Base-by-base conservation (phyloP, 2,329 filamentous ascomycete species). In the Cladosporium colombiae region DNA sequence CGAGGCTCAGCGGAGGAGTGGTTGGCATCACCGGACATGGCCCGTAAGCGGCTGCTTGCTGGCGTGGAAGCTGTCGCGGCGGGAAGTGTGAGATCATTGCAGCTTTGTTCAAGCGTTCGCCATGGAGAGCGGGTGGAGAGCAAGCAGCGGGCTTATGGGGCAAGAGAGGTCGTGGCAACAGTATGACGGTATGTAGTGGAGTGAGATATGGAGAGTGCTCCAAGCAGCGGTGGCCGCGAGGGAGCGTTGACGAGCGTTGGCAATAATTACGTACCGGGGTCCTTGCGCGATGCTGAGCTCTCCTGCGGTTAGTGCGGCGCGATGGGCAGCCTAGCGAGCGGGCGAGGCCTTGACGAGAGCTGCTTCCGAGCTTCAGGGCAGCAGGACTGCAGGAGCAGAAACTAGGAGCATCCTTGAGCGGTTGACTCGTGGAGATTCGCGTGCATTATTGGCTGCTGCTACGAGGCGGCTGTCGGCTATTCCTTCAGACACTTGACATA, bases 1-100 rank as follows among this genome's bases (percentile, higher is more conserved):
- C 57, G 59, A 59, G 69, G 50, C 63, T 66, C 58, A 59, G 64
- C 64, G 60, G 66, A 55, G 65, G 57, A 52, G 59, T 55, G 50
- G 61, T 52, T 35, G 29, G 44, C 64, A 65, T 66, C 63, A 60
- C 61, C 68, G 65, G 69, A 69, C 69, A 70, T 71, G 68, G 63
- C 69, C 67, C 46, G 65, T 40, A 59, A 46, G 56, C 56, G 56
- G 37, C 35, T 44, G 37, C 35, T 40, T 65, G 33, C 52, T 56
- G 40, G 49, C 53, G 68, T 57, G 46, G 53, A 50, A 65, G 62
- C 62, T 66, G 61, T 57, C 49, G 61, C 65, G 40, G 63, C 50
- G 35, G 61, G 37, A 46, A 63, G 61, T 23, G 61, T 63, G 61
- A 63, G 33, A 63, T 63, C 61, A 63, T 63, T 63, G 61, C 61